Base-by-base conservation (phyloP, 176 grass and related monocot species). In the Tillandsia leiboldiana region DNA sequence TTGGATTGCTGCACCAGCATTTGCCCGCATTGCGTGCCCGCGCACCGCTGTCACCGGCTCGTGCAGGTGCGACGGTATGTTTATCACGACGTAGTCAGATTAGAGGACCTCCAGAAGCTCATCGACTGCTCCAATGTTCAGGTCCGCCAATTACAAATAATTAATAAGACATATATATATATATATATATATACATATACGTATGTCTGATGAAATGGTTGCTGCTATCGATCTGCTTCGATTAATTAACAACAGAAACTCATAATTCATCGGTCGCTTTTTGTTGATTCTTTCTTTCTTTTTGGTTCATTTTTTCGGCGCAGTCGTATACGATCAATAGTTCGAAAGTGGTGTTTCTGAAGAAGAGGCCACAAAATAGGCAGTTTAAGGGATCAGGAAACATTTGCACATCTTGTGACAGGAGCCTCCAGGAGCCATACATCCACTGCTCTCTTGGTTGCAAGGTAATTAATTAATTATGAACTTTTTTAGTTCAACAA, bases 241-340 rank as follows among this genome's bases (percentile, higher is more conserved):
- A 24, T 24, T 0, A 0, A 24, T 24, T 24, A 24, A 24, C 24
- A 24, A 24, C 24, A 24, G 51, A 14, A 14, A 4, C 1, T 12
- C 17, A 12, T 70, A 17, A 49, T 70, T 27, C 51, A 9, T 42
- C 33, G 33, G 33, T 42, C 33, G 33, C 0, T 42, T 42, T 42
- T 42, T 5, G 33, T 42, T 42, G 0, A 42, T 42, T 42, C 2
- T 51, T 4, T 1, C 2, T 73, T 23, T 58, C 66, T 47, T 74
- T 78, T 81, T 78, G 23, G 64, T 66, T 82, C 51, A 73, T 48
- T 33, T 48, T 68, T 68, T 51, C 81, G 72, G 70, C 81, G 86
- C 87, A 96, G 92, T 81, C 92, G 53, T 96, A 96, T 73, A 96
- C 86, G 26, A 96, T 96, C 68, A 96, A 96, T 83, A 96, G 88